Evolutionary conservation across 2,329 filamentous ascomycete species (phyloP).

Genomic region (Xylariaceae sp.): DNA sequence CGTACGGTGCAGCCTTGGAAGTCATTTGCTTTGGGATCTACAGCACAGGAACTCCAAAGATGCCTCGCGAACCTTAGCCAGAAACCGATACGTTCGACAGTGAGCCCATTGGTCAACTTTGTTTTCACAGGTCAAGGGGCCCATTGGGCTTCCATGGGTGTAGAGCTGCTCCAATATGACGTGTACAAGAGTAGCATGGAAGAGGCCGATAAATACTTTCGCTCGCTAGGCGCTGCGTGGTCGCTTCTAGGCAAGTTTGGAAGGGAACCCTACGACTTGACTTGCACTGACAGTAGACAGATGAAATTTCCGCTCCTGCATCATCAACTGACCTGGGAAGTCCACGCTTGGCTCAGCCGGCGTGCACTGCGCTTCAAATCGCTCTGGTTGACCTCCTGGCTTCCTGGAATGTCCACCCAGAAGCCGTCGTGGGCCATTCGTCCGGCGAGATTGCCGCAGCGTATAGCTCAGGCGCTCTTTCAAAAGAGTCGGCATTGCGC

Average conservation of each 20-base stretch:
- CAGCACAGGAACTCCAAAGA: background rate
- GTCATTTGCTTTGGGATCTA: background rate
- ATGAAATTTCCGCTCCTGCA: no score
- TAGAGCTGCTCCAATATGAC: conserved; percentile 12
- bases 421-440: conserved; percentile 34
- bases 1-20: background rate
- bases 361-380: conserved; percentile 31
- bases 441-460: conserved; percentile 29
- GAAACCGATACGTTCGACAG: background rate
- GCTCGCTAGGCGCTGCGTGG: background rate
- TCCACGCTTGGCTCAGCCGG: conserved; percentile 15
- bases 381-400: conserved; percentile 30
- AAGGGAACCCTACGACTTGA: background rate
- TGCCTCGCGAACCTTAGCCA: background rate
- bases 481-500: conserved; percentile 11
- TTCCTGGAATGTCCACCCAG: conserved; percentile 26
- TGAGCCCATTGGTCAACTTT: conserved; percentile 1
- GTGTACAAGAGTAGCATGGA: conserved; percentile 8
- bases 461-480: conserved; percentile 19
- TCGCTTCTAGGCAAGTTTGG: background rate
- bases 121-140: conserved; percentile 26
- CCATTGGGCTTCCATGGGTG: conserved; percentile 16
- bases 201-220: background rate
- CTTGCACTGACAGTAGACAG: background rate
- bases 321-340: no score